phyloP scores from a whole-genome alignment of 306 rosid species.

The Pyrus communis region DNA sequence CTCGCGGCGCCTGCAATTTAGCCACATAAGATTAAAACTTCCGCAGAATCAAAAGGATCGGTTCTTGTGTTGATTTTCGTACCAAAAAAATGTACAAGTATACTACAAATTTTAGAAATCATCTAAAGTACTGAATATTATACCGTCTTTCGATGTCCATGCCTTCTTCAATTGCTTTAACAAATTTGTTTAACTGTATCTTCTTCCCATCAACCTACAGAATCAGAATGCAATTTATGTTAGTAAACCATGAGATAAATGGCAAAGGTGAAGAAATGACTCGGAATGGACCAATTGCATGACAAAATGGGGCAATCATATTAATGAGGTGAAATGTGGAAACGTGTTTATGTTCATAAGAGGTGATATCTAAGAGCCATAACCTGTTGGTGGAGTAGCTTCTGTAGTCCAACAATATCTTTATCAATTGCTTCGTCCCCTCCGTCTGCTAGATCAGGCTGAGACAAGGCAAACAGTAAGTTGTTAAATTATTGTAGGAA shows the following conservation, averaged over 20 bases:
- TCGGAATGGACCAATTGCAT: background rate
- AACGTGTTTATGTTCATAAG: background rate
- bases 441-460: constrained; percentile 84
- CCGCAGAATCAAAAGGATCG: constrained; percentile 5
- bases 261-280: background rate
- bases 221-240: background rate
- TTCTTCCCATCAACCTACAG: constrained; percentile 54
- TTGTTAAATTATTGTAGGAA: background rate
- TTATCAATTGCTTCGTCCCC: constrained; percentile 55
- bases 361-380: constrained; percentile 3
- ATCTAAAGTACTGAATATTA: constrained; percentile 13
- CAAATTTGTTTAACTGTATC: constrained; percentile 41
- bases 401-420: constrained; percentile 61
- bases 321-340: background rate
- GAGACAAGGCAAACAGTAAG: constrained; percentile 26
- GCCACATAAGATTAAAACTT: constrained; percentile 10
- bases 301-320: background rate
- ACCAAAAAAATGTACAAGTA: background rate
- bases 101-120: background rate
- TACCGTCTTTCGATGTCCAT: constrained; percentile 57
- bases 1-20: constrained; percentile 57
- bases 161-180: constrained; percentile 44
- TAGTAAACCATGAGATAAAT: background rate
- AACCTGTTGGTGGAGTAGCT: constrained; percentile 59
- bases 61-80: background rate